Base-by-base conservation (phyloP, 2,329 filamentous ascomycete species). In the Botrytis porri region DNA sequence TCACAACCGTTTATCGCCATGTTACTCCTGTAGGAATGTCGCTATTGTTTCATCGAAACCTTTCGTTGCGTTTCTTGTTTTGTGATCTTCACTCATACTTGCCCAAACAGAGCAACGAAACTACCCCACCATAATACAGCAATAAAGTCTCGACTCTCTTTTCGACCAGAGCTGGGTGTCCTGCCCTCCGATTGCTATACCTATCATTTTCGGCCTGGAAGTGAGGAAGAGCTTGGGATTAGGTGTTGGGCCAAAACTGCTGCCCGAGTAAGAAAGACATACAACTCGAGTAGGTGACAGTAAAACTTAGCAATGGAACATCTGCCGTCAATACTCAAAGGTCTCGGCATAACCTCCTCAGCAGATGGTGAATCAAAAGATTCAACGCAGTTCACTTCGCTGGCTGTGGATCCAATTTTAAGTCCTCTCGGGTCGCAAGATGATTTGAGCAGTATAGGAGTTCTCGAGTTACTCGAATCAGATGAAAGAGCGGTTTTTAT, bases 401-500 rank as follows among this genome's bases (percentile, higher is more conserved):
- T 63, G 35, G 20, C 29, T 22, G 67, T 70, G 20, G 67, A 70
- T 45, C 67, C 67, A 37, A 62, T 20, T 37, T 63, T 29, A 16
- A 70, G 37, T 63, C 67, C 54, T 63, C 39, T 60, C 32, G 35
- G 39, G 41, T n/a, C 64, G 62, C 62, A 65, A 39, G 64, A 73
- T 39, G 73, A 64, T 29, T 73, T 74, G 20, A 41, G 32, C 45
- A 69, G 51, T 18, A 57, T 78, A 35, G 76, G 75, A 51, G 48
- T 77, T 43, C 57, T 77, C 29, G 77, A 78, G 51, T 71, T 76
- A 8, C 73, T 78, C 61, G 77, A 77, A 18, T 71, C 73, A 22
- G 77, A 78, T 64, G 77, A 78, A 32, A 73, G 75, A 48, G 75
- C 77, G 0, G 70, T 75, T 12, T 76, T 78, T 43, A 71, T 78